A percentile compares a stretch with the other conserved stretches of the same genome.
phyloP scores from a whole-genome alignment of 805 yeast species.

The Metschnikowia lachancei region DNA sequence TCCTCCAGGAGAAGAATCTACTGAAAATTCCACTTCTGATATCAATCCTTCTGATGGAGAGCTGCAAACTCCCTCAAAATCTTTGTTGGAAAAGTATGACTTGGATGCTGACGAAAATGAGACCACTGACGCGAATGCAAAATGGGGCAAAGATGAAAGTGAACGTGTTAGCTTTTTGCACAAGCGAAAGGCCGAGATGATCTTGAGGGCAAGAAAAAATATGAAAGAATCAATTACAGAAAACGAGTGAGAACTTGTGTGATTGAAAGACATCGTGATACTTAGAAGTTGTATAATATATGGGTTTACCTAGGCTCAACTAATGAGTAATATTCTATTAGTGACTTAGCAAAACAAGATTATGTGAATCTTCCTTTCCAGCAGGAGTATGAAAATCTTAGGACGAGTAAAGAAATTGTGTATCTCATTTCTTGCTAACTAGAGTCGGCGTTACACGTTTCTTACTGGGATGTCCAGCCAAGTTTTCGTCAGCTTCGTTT shows the following conservation, averaged over 20 bases:
- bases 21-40: neutral
- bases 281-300: too few species aligned
- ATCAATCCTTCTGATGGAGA: neutral
- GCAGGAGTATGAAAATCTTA: neutral
- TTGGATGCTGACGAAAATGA: slow-evolving; percentile 27
- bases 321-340: too few species aligned
- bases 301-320: too few species aligned
- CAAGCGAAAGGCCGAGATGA: slow-evolving; percentile 41
- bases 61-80: slow-evolving; percentile 5
- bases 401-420: neutral
- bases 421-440: slow-evolving; percentile 10
- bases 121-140: slow-evolving; percentile 6
- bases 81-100: slow-evolving; percentile 44
- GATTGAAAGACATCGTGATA: too few species aligned
- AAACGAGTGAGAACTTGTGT: neutral
- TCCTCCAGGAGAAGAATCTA: slow-evolving; percentile 7
- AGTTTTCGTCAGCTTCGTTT: neutral
- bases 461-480: slow-evolving; percentile 18
- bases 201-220: slow-evolving; percentile 43
- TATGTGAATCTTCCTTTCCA: too few species aligned
- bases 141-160: slow-evolving; percentile 25
- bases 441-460: slow-evolving; percentile 38
- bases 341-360: too few species aligned
- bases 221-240: slow-evolving; percentile 40
- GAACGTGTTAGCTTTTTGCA: slow-evolving; percentile 19